Conservation (phyloP, 2,329 filamentous ascomycete species). For the Arachnopeziza araneosa region DNA sequence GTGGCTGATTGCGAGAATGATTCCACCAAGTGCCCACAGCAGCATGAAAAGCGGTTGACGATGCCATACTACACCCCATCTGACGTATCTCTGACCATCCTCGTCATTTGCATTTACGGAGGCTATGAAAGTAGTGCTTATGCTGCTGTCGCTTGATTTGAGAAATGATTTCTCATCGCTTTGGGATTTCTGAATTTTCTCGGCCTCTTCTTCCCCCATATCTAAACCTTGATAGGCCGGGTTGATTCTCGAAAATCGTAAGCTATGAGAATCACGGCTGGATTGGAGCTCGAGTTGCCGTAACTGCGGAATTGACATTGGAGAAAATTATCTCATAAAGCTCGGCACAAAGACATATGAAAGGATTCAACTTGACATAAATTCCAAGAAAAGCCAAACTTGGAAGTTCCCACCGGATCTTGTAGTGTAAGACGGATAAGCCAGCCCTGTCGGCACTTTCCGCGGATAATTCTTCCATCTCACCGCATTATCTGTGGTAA, state of each 20-base stretch:
- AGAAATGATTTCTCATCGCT: not conserved
- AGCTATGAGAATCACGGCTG: not conserved
- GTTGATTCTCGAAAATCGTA: not conserved
- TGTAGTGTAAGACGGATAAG: not conserved
- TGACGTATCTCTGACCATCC: not conserved
- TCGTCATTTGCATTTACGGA: not conserved
- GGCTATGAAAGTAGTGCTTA: not conserved
- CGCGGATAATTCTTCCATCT: not conserved
- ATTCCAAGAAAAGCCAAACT: not conserved
- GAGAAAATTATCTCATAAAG: not conserved
- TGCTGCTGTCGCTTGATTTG: not conserved
- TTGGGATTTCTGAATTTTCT: not conserved
- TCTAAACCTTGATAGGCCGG: not conserved
- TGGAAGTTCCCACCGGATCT: not conserved
- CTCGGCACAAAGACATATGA: not conserved
- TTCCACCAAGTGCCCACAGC: not conserved
- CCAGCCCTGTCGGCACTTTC: not conserved
- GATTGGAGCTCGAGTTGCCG: not conserved
- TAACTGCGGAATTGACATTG: not conserved
- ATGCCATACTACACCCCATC: conserved; percentile 5
- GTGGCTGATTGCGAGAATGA: conserved; percentile 3
- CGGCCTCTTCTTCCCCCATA: not conserved
- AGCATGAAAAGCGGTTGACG: conserved; percentile 3
- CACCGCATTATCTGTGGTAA: not conserved
- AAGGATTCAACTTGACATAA: not conserved